phyloP scores from a whole-genome alignment of 176 grass and related monocot genomes.

The Juncus inflexus region DNA sequence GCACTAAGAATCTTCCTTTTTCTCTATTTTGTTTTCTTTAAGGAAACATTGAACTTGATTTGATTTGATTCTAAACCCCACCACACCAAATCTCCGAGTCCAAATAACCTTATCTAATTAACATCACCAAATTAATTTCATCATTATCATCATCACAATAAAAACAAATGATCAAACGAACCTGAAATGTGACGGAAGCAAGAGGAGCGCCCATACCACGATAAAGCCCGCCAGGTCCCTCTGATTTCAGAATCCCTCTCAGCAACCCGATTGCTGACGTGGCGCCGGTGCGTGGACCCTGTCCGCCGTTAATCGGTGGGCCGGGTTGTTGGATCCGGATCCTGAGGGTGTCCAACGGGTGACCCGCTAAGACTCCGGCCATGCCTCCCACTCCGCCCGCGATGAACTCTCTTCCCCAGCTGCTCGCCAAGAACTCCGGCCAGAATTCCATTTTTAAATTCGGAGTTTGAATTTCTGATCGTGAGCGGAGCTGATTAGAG shows the following conservation, averaged over 20 bases:
- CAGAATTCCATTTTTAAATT: constrained; percentile 80
- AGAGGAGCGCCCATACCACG: constrained; percentile 94
- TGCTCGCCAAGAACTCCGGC: constrained; percentile 90
- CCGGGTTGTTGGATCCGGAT: constrained; percentile 75
- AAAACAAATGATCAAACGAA: constrained; percentile 1
- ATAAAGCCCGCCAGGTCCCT: constrained; percentile 87
- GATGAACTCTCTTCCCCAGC: constrained; percentile 73
- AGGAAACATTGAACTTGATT: too few species aligned
- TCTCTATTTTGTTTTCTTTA: too few species aligned
- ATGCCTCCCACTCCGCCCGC: constrained; percentile 83
- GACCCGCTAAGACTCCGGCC: constrained; percentile 81
- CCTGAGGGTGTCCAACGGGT: constrained; percentile 91
- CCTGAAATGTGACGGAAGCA: constrained; percentile 83
- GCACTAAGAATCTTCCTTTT: too few species aligned
- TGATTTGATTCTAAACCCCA: too few species aligned
- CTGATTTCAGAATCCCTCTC: constrained; percentile 57
- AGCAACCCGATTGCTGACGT: constrained; percentile 49
- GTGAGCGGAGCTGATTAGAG: neutral
- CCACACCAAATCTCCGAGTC: neutral
- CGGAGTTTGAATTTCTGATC: constrained; percentile 6
- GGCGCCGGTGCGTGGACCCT: neutral
- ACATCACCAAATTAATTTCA: too few species aligned
- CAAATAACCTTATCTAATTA: too few species aligned
- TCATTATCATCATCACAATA: too few species aligned
- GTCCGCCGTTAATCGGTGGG: constrained; percentile 25